Evolutionary conservation across 495 filamentous ascomycete species (phyloP).

Genomic region (Podospora australis): DNA sequence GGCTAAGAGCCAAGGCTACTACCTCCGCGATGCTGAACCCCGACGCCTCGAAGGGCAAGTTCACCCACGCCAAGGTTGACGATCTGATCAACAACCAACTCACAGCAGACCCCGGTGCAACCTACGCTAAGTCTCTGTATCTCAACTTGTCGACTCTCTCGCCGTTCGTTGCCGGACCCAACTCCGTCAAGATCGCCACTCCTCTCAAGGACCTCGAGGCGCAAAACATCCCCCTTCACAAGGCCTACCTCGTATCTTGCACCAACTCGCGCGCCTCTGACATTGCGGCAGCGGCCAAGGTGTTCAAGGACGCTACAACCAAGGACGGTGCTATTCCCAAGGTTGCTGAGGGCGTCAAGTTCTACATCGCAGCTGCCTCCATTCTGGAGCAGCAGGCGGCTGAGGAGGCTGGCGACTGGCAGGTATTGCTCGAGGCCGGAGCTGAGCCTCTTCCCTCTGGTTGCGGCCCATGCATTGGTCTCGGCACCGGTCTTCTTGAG

Average conservation of each 20-base stretch:
- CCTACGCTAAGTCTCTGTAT: slow-evolving; percentile 77
- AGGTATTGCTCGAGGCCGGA: slow-evolving; percentile 72
- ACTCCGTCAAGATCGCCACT: slow-evolving; percentile 82
- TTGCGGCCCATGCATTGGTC: slow-evolving; percentile 87
- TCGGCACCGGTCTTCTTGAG: slow-evolving; percentile 78
- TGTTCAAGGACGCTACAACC: slow-evolving; percentile 78
- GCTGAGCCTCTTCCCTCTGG: slow-evolving; percentile 68
- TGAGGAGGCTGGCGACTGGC: slow-evolving; percentile 83
- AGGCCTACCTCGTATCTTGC: slow-evolving; percentile 86
- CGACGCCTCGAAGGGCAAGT: slow-evolving; percentile 36
- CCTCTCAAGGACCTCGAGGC: slow-evolving; percentile 69
- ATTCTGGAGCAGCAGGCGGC: slow-evolving; percentile 69
- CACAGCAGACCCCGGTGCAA: slow-evolving; percentile 66
- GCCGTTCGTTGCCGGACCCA: slow-evolving; percentile 84
- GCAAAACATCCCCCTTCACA: slow-evolving; percentile 69
- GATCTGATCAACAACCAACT: slow-evolving; percentile 61
- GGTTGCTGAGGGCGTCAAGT: slow-evolving; percentile 70
- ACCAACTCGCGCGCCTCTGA: slow-evolving; percentile 85
- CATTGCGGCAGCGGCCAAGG: slow-evolving; percentile 72
- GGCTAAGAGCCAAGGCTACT: slow-evolving; percentile 73
- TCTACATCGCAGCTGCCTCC: slow-evolving; percentile 91
- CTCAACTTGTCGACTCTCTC: slow-evolving; percentile 74
- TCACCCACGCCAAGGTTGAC: slow-evolving; percentile 67
- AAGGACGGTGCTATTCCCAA: slow-evolving; percentile 56
- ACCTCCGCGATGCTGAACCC: slow-evolving; percentile 45